Evolutionary conservation across 164 flowering plant species (phyloP), one percentile per base, ranked within the genome.

Genomic region (Chimonanthus salicifolius): DNA sequence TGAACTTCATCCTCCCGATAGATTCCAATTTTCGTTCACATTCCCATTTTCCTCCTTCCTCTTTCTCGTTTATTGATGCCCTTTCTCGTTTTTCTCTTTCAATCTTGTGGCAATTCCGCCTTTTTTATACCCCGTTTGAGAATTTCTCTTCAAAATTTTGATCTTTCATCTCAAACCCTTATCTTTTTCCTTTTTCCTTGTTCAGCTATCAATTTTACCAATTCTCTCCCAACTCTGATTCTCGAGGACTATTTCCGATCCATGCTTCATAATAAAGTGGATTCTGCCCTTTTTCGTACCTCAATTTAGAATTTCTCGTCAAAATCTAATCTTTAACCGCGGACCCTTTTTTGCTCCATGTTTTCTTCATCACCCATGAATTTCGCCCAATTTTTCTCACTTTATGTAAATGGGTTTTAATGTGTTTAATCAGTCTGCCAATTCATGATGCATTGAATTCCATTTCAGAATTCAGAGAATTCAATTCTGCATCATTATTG

Each of bases 291-390:
- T 81, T 76, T 89, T 84, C 66, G 80, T 84, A 74, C 83, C 83
- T 71, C 84, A 86, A 70, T 58, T 81, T 18, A 80, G 87, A 7
- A 76, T 86, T 88, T 81, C 90, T 90, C 82, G 85, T 83, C 47
- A 89, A 88, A 88, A 81, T 85, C 83, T 84, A 82, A 88, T 68
- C 7, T 72, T 76, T 70, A 33, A 33, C 33, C 33, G 1, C 33
- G 33, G 33, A 0, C 33, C 33, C n/a, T 15, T 64, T 54, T 62
- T 67, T 16, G 50, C 33, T 78, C 49, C n/a, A 9, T 58, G 66
- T 67, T 68, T 21, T 62, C 68, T 33, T 33, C 33, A 1, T 33
- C 33, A 33, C 33, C 33, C 33, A 33, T 33, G 33, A 33, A 33
- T 33, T 33, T 33, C 33, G 33, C 33, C 33, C 33, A 33, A 33